These are phyloP conservation scores for Mycena citricolor DNA, from an alignment of 1,284 basidiomycete genomes.

Conservation along the genomic window DNA sequence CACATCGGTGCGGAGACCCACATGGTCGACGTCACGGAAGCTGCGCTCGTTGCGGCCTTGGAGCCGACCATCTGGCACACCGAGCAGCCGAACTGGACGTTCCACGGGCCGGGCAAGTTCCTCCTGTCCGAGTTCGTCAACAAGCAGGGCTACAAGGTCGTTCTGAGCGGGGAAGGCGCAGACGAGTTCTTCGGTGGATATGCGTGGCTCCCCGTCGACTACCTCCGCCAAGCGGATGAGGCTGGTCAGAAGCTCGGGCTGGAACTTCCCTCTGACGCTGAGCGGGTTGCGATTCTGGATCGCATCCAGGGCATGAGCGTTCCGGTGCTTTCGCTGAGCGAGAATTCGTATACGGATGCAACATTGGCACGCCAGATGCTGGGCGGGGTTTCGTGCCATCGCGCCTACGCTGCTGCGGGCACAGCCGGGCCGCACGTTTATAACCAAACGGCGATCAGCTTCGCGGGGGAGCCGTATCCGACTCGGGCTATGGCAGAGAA, in stretches of 20 bases:
- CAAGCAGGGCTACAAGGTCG: neutral
- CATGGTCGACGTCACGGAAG: neutral
- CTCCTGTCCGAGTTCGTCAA: neutral
- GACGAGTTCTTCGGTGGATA: conserved; percentile 13
- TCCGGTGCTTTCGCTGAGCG: neutral
- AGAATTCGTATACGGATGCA: conserved; percentile 4
- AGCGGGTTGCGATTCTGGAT: neutral
- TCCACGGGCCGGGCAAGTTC: conserved; percentile 2
- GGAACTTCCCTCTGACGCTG: conserved; percentile 5
- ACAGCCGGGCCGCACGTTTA: conserved; percentile 1
- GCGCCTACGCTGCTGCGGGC: conserved; percentile 5
- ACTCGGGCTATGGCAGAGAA: conserved; percentile 14
- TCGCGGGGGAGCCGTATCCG: conserved; percentile 12
- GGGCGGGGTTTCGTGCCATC: conserved; percentile 16
- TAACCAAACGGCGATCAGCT: neutral
- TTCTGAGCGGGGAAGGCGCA: conserved; percentile 6
- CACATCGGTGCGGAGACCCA: conserved; percentile 6
- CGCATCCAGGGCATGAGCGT: neutral
- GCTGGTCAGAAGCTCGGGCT: conserved; percentile 2
- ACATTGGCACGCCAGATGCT: conserved; percentile 15
- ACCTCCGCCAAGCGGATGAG: neutral
- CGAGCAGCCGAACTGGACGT: neutral
- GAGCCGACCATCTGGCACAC: conserved; percentile 1
- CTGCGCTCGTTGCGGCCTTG: neutral
- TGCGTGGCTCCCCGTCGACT: conserved; percentile 6